phyloP scores from a whole-genome alignment of 208 protist species.

The Crithidia mellificae region DNA sequence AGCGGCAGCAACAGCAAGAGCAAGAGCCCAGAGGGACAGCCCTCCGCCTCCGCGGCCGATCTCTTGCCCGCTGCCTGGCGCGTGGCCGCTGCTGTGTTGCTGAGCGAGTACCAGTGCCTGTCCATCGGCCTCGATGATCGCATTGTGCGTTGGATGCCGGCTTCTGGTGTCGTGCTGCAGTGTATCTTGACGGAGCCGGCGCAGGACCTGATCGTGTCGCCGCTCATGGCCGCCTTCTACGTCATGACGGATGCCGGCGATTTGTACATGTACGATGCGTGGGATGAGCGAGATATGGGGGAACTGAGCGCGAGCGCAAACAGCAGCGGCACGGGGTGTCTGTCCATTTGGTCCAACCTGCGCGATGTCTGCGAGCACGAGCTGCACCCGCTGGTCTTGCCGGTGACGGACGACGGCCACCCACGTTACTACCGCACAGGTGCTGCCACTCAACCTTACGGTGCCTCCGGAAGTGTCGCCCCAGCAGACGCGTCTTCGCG shows the following conservation, averaged over 20 bases:
- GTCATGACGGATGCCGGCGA: constrained; percentile 57
- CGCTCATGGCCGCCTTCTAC: constrained; percentile 71
- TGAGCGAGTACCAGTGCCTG: constrained; percentile 71
- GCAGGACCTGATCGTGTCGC: constrained; percentile 60
- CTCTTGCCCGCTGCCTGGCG: constrained; percentile 38
- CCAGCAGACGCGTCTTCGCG: not conserved
- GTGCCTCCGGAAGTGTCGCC: not conserved
- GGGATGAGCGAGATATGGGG: constrained; percentile 53
- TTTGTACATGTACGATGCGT: constrained; percentile 72
- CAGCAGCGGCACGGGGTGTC: not conserved
- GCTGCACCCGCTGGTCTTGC: constrained; percentile 22
- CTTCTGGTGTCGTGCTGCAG: constrained; percentile 64
- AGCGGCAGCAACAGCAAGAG: not conserved
- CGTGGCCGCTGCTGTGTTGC: constrained; percentile 39
- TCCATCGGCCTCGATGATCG: constrained; percentile 47
- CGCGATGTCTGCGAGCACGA: constrained; percentile 11
- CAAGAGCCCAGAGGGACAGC: not conserved
- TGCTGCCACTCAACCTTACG: constrained; percentile 7
- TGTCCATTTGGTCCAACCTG: not conserved
- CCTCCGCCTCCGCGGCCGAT: not conserved
- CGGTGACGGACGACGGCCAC: constrained; percentile 32
- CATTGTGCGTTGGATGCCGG: constrained; percentile 71
- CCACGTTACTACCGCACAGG: constrained; percentile 25
- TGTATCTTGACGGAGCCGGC: constrained; percentile 47
- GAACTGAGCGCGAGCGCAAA: constrained; percentile 1